Percentiles rank a stretch among this genome's conserved stretches.
Conservation (phyloP, 805 yeast species). For the Saccharomycopsis sp. region DNA sequence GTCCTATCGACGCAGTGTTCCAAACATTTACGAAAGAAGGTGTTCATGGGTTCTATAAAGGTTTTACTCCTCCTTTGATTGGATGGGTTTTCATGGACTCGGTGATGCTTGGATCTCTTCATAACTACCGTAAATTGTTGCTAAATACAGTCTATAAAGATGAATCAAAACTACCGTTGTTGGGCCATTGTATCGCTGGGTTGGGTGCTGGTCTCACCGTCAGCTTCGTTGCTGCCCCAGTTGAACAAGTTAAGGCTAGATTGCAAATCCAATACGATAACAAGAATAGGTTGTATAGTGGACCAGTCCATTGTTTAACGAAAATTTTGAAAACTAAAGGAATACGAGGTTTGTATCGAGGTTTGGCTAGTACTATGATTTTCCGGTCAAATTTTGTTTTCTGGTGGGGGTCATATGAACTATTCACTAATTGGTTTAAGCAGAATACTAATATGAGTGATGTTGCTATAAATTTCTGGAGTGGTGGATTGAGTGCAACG, state of each 20-base stretch:
- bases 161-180: conserved; percentile 57
- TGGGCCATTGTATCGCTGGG: conserved; percentile 78
- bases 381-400: conserved; percentile 81
- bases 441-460: conserved; percentile 57
- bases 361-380: conserved; percentile 77
- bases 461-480: conserved; percentile 79
- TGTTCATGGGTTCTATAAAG: conserved; percentile 71
- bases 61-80: conserved; percentile 86
- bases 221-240: conserved; percentile 92
- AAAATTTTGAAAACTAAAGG: conserved; percentile 58
- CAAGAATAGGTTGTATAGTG: conserved; percentile 54
- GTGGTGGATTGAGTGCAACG: conserved; percentile 82
- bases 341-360: conserved; percentile 68
- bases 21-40: conserved; percentile 76
- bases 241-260: conserved; percentile 83
- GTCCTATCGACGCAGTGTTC: conserved; percentile 73
- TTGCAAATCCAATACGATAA: conserved; percentile 88
- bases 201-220: conserved; percentile 80
- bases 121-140: conserved; percentile 62
- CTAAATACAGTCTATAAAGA: conserved; percentile 56
- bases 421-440: conserved; percentile 63
- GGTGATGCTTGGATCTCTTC: conserved; percentile 81
- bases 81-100: conserved; percentile 96
- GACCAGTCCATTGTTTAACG: conserved; percentile 71
- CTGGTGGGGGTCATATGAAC: conserved; percentile 93